Evolutionary conservation across 768 basidiomycete species (phyloP), one percentile per base, ranked within the genome.

Genomic region (Terana coerulea): DNA sequence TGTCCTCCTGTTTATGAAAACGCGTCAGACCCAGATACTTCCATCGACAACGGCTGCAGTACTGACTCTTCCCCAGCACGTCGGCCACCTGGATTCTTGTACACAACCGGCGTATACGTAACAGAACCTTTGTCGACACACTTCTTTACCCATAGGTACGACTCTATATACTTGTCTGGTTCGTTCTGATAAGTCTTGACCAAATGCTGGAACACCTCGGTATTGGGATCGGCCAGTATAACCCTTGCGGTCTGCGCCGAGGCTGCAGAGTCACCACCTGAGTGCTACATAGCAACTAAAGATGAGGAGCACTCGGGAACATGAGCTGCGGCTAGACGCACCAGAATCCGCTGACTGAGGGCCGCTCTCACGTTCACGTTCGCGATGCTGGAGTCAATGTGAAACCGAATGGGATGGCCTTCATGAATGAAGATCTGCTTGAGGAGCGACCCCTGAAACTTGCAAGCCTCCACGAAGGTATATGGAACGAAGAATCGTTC

Each of bases 401-500:
- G 86, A 77, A 91, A 87, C 25, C 77, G 74, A 51, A 89, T 84
- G 1, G 87, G 80, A 3, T 57, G 62, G 4, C 81, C 84, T 29
- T 83, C 72, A 52, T 87, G 81, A 14, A 82, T 67, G 54, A 91
- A 91, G 29, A 91, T 86, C 61, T 90, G 88, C 66, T 79, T 86
- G 47, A 91, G 61, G 12, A 88, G 66, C 75, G 80, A 81, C 11
- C 84, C 83, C 0, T 81, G 79, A n/a, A 85, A 78, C 66, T 86
- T 88, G 70, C 89, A 91, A n/a, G 88, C 86, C 31, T 90, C 87
- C 14, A 91, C 80, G 62, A 81, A 91, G 44, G 86, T 87, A 64
- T 84, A 85, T 7, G 88, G 88, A 37, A 91, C 88, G 55, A 91
- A 87, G 63, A 80, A 77, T 50, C 89, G 72, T 25, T 88, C 84